Base-by-base conservation (phyloP, 2,329 filamentous ascomycete species). In the Fusarium torulosum region DNA sequence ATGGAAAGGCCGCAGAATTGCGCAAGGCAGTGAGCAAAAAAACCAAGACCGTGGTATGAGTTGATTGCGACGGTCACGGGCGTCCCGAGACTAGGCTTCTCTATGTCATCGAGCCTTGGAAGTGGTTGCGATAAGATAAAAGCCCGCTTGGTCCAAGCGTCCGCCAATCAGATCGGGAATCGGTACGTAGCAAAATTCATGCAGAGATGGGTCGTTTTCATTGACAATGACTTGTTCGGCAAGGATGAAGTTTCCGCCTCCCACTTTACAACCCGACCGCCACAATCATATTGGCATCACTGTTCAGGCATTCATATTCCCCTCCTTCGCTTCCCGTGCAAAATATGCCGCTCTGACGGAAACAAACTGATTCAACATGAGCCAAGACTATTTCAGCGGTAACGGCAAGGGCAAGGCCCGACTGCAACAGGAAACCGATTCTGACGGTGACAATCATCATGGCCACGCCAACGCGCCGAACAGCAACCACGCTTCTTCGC, bases 381-480 rank as follows among this genome's bases (percentile, higher is more conserved):
- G 85, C 79, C 85, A 88, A 78, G 83, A 88, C 72, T 85, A 88
- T 70, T 83, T 82, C 69, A 81, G 79, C 70, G 80, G 79, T 69
- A 88, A 88, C 71, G 80, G 79, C 68, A 88, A 88, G 78, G 85
- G 84, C 70, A 86, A 86, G 77, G 74, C 77, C 72, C 79, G 78
- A 58, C 74, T 76, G 50, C 73, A 71, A 55, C 73, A 74, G 63
- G 76, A 77, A 49, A 59, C 71, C 50, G 74, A 77, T 45, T 46
- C 60, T 46, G 66, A 70, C 17, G 37, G 51, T 49, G 59, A 70
- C 60, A 69, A 75, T 56, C 67, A 75, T 53, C 70, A 65, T 59
- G 54, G 43, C 43, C 55, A 62, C 38, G 20, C 47, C 49, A 51
- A 67, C 57, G 49, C 70, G 46, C 64, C 74, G 63, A 56, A 65